Percentiles rank a stretch among this genome's conserved stretches.
phyloP scores from a whole-genome alignment of 345 rosid genomes.

The Eutrema japonicum region DNA sequence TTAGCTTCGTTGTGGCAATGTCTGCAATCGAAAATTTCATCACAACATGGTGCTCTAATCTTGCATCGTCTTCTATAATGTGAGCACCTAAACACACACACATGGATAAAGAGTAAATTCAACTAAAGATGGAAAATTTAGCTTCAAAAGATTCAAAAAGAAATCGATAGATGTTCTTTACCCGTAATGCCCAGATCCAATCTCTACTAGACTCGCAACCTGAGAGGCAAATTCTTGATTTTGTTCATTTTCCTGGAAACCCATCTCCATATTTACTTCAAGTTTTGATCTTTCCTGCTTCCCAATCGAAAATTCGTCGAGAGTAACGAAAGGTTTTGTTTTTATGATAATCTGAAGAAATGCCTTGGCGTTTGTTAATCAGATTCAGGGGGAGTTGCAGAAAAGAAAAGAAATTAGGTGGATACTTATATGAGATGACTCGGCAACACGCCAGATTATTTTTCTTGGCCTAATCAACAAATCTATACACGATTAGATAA shows the following conservation, averaged over 20 bases:
- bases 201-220: conserved; percentile 39
- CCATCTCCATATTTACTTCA: conserved; percentile 36
- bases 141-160: neutral
- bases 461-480: conserved; percentile 16
- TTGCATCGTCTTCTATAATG: conserved; percentile 88
- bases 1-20: conserved; percentile 91
- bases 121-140: neutral
- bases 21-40: conserved; percentile 81
- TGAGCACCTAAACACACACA: conserved; percentile 57
- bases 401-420: conserved; percentile 3
- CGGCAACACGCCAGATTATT: conserved; percentile 41
- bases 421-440: conserved; percentile 31
- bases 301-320: neutral
- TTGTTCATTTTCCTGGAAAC: conserved; percentile 34
- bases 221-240: conserved; percentile 23
- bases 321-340: neutral
- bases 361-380: neutral
- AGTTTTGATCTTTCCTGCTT: conserved; percentile 22
- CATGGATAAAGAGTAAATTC: neutral
- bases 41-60: conserved; percentile 85
- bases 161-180: conserved; percentile 33
- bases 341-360: neutral
- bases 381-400: conserved; percentile 17
- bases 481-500: neutral
- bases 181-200: conserved; percentile 74